A percentile compares a stretch with the other conserved stretches of the same genome.
These are phyloP conservation scores for Solanum neorickii DNA, from an alignment of 257 asterid genomes.

Conservation along the genomic window DNA sequence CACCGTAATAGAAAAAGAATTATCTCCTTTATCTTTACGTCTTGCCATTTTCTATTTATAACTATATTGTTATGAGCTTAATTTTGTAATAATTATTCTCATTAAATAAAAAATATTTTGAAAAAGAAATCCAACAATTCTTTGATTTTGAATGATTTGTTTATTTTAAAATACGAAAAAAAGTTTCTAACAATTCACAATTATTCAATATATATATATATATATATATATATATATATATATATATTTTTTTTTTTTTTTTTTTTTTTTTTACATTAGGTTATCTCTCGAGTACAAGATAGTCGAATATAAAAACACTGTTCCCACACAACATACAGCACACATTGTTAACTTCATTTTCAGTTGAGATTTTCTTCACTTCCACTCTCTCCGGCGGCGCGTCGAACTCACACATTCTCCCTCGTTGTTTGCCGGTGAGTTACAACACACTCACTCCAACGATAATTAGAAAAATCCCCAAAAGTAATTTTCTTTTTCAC, in stretches of 20 bases:
- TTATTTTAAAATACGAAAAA: too few species aligned
- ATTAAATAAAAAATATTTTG: too few species aligned
- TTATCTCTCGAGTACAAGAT: background rate
- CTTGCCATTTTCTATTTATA: background rate
- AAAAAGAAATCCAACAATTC: background rate
- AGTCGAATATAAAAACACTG: background rate
- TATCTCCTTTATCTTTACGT: too few species aligned
- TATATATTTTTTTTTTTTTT: too few species aligned
- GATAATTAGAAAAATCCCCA: background rate
- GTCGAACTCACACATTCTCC: background rate
- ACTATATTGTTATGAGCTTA: too few species aligned
- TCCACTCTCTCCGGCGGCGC: background rate
- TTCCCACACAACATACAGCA: background rate
- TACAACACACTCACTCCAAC: background rate
- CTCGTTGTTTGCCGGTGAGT: background rate
- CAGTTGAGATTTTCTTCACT: background rate
- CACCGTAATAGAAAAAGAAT: too few species aligned
- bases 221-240: too few species aligned
- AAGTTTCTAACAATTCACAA: background rate
- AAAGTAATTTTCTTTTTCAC: background rate
- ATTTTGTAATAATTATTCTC: background rate
- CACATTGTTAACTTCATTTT: background rate
- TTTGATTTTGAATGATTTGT: too few species aligned
- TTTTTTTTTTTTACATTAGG: background rate
- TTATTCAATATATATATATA: background rate